A percentile compares a stretch with the other conserved stretches of the same genome.
These are phyloP conservation scores for Cadophora sp. DNA, from an alignment of 2,329 filamentous ascomycete species.

Conservation along the genomic window DNA sequence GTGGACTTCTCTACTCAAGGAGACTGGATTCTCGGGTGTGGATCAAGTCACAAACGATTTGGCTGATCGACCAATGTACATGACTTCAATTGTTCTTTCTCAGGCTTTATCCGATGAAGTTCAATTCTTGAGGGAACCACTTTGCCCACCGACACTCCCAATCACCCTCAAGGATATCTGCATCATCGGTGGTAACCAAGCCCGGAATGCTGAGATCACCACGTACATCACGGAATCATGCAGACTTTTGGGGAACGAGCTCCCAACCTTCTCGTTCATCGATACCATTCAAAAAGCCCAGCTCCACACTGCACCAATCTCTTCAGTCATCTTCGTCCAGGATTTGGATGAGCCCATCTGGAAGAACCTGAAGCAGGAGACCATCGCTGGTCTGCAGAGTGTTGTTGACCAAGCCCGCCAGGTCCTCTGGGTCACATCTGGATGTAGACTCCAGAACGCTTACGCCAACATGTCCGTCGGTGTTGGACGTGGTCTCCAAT, in stretches of 20 bases:
- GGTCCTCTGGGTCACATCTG: conserved; percentile 27
- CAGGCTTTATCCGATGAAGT: conserved; percentile 22
- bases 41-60: conserved; percentile 36
- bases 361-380: conserved; percentile 24
- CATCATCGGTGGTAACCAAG: conserved; percentile 23
- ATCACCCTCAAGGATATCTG: conserved; percentile 16
- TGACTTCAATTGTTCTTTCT: conserved; percentile 20
- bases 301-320: conserved; percentile 5
- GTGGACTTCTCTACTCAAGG: conserved; percentile 40
- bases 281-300: conserved; percentile 18
- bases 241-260: conserved; percentile 14
- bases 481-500: conserved; percentile 26
- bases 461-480: conserved; percentile 27
- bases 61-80: conserved; percentile 26
- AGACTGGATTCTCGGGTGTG: conserved; percentile 44
- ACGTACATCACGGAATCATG: conserved; percentile 16
- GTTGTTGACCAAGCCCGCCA: conserved; percentile 22
- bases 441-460: conserved; percentile 21
- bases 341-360: conserved; percentile 26
- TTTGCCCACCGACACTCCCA: conserved; percentile 16
- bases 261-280: conserved; percentile 21
- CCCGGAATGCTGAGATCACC: conserved; percentile 19
- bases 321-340: conserved; percentile 22
- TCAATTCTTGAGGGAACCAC: conserved; percentile 23
- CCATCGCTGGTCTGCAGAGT: conserved; percentile 18